These are phyloP conservation scores for Colletotrichum sp. DNA, from an alignment of 2,329 filamentous ascomycete species.

Conservation along the genomic window DNA sequence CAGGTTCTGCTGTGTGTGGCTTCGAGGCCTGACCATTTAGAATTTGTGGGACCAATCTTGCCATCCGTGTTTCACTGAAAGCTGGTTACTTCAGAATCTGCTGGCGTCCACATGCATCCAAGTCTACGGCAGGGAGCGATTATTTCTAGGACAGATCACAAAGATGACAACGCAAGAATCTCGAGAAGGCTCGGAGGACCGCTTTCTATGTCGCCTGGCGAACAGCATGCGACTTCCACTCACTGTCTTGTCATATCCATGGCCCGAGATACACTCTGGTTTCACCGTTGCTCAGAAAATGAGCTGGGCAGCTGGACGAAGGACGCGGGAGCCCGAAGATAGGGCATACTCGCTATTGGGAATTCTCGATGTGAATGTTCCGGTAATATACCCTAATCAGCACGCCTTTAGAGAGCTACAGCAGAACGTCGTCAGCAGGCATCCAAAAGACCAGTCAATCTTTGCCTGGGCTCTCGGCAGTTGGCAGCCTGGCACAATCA, in stretches of 20 bases:
- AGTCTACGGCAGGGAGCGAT: accelerated
- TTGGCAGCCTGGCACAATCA: not conserved
- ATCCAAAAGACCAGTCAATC: not conserved
- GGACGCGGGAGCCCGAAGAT: accelerated
- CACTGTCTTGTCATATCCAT: not conserved
- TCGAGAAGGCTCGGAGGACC: not conserved
- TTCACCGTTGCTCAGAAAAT: not conserved
- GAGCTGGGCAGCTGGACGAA: not conserved
- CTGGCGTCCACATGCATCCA: not conserved
- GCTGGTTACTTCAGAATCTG: not conserved
- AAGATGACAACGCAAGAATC: not conserved
- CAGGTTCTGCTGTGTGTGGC: not conserved
- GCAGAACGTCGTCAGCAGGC: not conserved
- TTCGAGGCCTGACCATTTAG: too few species aligned
- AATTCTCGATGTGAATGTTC: not conserved
- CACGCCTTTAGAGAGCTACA: accelerated
- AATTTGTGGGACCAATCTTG: not conserved
- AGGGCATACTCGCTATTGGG: not conserved
- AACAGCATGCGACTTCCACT: not conserved
- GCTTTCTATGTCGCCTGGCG: not conserved
- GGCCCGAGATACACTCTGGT: not conserved
- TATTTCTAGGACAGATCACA: not conserved
- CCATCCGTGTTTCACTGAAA: not conserved
- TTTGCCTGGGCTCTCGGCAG: not conserved
- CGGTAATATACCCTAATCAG: accelerated